Conservation (phyloP, 1,284 basidiomycete genomes). For the Ganoderma lucidum region DNA sequence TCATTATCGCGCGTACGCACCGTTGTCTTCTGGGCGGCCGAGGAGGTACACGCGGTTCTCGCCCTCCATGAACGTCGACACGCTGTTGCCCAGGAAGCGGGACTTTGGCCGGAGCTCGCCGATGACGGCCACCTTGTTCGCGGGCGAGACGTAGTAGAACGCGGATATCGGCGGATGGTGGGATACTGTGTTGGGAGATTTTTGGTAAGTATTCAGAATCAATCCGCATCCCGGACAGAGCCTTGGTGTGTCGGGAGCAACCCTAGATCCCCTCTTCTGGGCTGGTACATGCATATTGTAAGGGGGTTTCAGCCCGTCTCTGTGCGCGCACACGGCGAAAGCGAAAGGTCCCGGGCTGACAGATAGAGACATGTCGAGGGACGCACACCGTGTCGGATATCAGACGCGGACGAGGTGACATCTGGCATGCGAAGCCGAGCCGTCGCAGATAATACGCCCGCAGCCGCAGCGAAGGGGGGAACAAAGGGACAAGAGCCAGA, state of each 20-base stretch:
- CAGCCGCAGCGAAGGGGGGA: not conserved
- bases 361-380: not conserved
- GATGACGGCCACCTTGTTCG: constrained; percentile 83
- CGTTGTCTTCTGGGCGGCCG: constrained; percentile 86
- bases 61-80: constrained; percentile 96
- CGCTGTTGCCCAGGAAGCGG: constrained; percentile 96
- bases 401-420: not conserved
- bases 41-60: constrained; percentile 89
- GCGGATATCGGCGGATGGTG: constrained; percentile 97
- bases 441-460: not conserved
- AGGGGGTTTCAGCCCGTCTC: not conserved
- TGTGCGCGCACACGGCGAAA: not conserved
- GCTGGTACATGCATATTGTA: not conserved
- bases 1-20: constrained; percentile 48
- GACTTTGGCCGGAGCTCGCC: constrained; percentile 97
- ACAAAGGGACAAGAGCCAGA: constrained; percentile 7
- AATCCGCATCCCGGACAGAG: too few species aligned
- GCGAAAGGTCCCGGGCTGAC: not conserved
- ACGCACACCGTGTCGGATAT: not conserved
- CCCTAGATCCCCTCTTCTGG: not conserved
- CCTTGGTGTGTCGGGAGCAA: too few species aligned
- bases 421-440: not conserved
- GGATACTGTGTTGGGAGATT: constrained; percentile 63
- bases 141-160: constrained; percentile 97
- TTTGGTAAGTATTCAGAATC: not conserved